phyloP scores from a whole-genome alignment of 345 rosid species.

The Gossypium turneri region DNA sequence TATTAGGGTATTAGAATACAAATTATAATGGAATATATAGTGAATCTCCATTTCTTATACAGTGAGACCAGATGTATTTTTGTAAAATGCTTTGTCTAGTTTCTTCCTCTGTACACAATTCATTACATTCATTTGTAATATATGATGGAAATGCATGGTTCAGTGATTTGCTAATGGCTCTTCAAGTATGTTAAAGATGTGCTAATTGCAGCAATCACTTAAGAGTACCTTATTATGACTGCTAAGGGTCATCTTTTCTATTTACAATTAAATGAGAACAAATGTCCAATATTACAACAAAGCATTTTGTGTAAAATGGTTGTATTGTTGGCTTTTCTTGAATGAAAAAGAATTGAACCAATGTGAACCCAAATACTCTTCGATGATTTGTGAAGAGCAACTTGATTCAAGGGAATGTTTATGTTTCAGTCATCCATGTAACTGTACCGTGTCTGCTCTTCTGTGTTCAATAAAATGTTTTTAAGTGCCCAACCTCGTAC shows the following conservation, averaged over 20 bases:
- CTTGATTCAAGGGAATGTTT: background rate
- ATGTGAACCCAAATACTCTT: slow-evolving; percentile 2
- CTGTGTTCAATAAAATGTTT: slow-evolving; percentile 53
- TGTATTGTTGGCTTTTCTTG: background rate
- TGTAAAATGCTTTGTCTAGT: slow-evolving; percentile 17
- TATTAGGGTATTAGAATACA: background rate
- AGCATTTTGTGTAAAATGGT: background rate
- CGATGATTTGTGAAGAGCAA: background rate
- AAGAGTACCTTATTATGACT: no score
- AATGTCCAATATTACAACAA: background rate
- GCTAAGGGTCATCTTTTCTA: background rate
- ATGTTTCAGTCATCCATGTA: slow-evolving; percentile 45
- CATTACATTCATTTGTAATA: slow-evolving; percentile 16
- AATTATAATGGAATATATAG: slow-evolving; percentile 1
- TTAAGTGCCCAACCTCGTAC: slow-evolving; percentile 62
- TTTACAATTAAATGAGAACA: background rate
- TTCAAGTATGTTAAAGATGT: background rate
- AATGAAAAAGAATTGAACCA: background rate
- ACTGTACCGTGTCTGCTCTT: slow-evolving; percentile 60
- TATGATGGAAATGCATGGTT: background rate
- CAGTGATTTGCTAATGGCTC: background rate
- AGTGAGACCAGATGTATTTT: background rate
- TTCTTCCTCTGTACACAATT: slow-evolving; percentile 10
- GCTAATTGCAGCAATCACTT: background rate
- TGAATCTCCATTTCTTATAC: background rate